phyloP scores from a whole-genome alignment of 129 eudicot genomes.

The Lonicera japonica region DNA sequence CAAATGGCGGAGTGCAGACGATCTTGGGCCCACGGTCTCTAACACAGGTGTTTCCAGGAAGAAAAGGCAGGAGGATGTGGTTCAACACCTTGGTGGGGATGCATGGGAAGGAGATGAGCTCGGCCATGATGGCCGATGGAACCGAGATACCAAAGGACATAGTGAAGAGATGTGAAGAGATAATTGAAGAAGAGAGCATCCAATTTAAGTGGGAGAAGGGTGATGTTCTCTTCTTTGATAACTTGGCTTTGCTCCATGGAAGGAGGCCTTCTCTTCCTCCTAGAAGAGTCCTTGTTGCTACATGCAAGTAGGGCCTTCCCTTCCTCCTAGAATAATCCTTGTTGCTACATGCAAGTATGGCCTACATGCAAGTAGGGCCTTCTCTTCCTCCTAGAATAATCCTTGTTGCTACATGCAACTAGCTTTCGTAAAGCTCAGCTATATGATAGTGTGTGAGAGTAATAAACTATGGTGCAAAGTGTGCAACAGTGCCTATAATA shows the following conservation, averaged over 20 bases:
- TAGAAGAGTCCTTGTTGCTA: conserved; percentile 58
- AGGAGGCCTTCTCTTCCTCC: conserved; percentile 72
- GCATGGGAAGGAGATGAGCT: conserved; percentile 70
- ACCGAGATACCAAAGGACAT: conserved; percentile 49
- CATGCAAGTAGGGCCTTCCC: conserved; percentile 69
- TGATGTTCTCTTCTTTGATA: conserved; percentile 61
- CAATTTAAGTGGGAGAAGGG: conserved; percentile 79
- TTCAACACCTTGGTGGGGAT: conserved; percentile 78
- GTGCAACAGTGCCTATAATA: not conserved
- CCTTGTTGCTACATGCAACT: conserved; percentile 63
- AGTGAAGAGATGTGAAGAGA: conserved; percentile 68
- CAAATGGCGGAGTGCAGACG: conserved; percentile 56
- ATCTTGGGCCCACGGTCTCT: conserved; percentile 47
- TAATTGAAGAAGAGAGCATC: conserved; percentile 74
- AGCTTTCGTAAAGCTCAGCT: conserved; percentile 3
- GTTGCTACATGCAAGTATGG: conserved; percentile 70
- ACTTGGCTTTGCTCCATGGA: conserved; percentile 67
- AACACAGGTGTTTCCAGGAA: conserved; percentile 62
- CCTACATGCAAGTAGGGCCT: conserved; percentile 79
- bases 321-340: conserved; percentile 57
- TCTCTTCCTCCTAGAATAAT: conserved; percentile 62
- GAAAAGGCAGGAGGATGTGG: conserved; percentile 80
- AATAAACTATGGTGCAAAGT: conserved; percentile 3
- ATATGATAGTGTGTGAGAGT: not conserved
- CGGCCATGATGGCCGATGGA: conserved; percentile 70